phyloP scores from a whole-genome alignment of 495 filamentous ascomycete genomes.

The Rusavskia elegans region DNA sequence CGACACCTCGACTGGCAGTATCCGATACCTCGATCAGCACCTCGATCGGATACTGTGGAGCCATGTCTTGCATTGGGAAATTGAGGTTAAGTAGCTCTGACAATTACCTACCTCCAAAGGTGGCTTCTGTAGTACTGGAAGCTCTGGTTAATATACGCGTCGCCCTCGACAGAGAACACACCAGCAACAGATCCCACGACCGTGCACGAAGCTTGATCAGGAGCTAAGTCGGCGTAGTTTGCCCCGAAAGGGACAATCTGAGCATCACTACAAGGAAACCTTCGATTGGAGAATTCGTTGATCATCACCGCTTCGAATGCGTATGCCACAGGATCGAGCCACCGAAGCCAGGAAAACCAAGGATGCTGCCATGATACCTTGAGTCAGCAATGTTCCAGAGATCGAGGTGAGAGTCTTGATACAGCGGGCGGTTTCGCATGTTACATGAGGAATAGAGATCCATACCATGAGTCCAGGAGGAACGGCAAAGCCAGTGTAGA shows the following conservation, averaged over 20 bases:
- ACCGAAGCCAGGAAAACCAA: slow-evolving; percentile 83
- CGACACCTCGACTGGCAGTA: no score
- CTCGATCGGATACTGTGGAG: no score
- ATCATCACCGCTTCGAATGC: slow-evolving; percentile 80
- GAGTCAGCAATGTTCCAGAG: background rate
- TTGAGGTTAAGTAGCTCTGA: no score
- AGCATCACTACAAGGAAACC: slow-evolving; percentile 39
- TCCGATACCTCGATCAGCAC: no score
- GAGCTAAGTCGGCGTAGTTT: slow-evolving; percentile 29
- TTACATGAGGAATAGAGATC: background rate
- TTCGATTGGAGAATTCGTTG: slow-evolving; percentile 63
- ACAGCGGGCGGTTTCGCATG: background rate
- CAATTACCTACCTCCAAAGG: slow-evolving; percentile 39
- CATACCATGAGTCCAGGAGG: slow-evolving; percentile 32
- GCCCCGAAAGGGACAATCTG: slow-evolving; percentile 40
- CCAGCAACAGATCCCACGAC: slow-evolving; percentile 48
- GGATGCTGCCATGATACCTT: slow-evolving; percentile 44
- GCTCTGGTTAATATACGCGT: slow-evolving; percentile 44
- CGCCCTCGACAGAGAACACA: slow-evolving; percentile 39
- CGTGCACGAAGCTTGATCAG: slow-evolving; percentile 38
- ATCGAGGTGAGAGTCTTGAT: background rate
- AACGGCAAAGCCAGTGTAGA: slow-evolving; percentile 85
- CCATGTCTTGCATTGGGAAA: no score
- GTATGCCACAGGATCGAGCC: slow-evolving; percentile 72
- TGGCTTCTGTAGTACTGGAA: slow-evolving; percentile 46